Base-by-base conservation (phyloP, 257 asterid species). In the Solanum rostratum region DNA sequence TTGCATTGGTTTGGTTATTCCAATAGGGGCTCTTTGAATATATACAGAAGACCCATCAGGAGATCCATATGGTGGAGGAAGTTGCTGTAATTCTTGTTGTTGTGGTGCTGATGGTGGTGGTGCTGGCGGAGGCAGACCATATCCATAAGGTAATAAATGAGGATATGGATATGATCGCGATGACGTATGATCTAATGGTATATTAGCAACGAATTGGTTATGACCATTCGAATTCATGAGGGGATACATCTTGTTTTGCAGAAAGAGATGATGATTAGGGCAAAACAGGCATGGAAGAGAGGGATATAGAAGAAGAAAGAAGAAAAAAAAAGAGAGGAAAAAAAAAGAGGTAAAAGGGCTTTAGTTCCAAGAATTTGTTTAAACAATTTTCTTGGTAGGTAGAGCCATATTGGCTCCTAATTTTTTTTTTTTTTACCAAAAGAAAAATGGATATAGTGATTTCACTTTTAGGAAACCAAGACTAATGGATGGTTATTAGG, bases 1-100 rank as follows among this genome's bases (percentile, higher is more conserved):
- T 27, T 43, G 80, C 27, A n/a, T 82, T 3, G 85, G 86, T 60
- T 13, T 85, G 33, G 33, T 45, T 27, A 81, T 74, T 29, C 84
- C 84, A 74, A 68, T 76, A 24, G 79, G 85, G 16, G 80, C 57
- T 83, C 85, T 49, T 50, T 62, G 65, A 12, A 83, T 52, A 73
- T 46, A 68, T 33, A 83, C 81, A 76, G 45, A 49, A 76, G 81
- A 46, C 59, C 46, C n/a, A 66, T 49, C 81, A 46, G n/a, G 57
- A 73, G 81, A 76, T 76, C 62, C 43, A 76, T 76, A 46, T 22
- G 81, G 18, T 68, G 27, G 50, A 68, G 7, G 46, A 11, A 6
- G 80, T 46, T 46, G 29, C 2, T 39, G 59, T 3, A 33, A 33
- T 33, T 33, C 5, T 33, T 33, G 37, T 33, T 33, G 37, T 33